These are phyloP conservation scores for Raphanus hybrid DNA, from an alignment of 441 rosid genomes.

Conservation along the genomic window DNA sequence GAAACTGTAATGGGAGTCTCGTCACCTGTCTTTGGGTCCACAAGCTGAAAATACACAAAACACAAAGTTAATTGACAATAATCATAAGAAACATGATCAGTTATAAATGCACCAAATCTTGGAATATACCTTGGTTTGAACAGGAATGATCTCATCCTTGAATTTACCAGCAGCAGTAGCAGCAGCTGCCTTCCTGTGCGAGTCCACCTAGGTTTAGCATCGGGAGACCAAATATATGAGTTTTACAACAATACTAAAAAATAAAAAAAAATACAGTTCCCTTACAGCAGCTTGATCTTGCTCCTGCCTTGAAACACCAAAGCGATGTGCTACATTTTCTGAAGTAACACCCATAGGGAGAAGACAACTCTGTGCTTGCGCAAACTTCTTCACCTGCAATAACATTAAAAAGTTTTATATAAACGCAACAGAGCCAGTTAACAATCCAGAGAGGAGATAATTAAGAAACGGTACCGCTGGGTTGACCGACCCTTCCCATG, in stretches of 20 bases:
- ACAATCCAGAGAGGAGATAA: not conserved
- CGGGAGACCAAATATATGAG: not conserved
- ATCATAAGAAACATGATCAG: constrained; percentile 10
- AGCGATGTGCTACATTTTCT: constrained; percentile 95
- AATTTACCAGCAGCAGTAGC: constrained; percentile 90
- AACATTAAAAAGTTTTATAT: constrained; percentile 12
- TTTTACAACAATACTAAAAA: constrained; percentile 8
- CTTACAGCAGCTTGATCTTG: constrained; percentile 99
- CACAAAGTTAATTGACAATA: constrained; percentile 10
- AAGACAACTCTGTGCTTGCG: constrained; percentile 91
- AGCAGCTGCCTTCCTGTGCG: constrained; percentile 95
- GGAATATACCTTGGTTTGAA: constrained; percentile 75
- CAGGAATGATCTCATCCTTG: constrained; percentile 91
- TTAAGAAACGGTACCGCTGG: constrained; percentile 66
- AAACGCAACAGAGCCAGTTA: constrained; percentile 5
- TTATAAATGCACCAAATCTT: not conserved
- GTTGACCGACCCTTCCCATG: constrained; percentile 81
- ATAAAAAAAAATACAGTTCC: constrained; percentile 29
- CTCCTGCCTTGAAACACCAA: constrained; percentile 88
- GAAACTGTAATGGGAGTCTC: constrained; percentile 74
- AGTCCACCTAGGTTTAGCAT: constrained; percentile 72
- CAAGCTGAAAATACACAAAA: constrained; percentile 57
- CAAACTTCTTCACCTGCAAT: constrained; percentile 70
- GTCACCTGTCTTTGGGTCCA: constrained; percentile 91
- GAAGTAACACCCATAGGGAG: constrained; percentile 99